Evolutionary conservation across 441 rosid species (phyloP).

Genomic region (Gossypium davidsonii): DNA sequence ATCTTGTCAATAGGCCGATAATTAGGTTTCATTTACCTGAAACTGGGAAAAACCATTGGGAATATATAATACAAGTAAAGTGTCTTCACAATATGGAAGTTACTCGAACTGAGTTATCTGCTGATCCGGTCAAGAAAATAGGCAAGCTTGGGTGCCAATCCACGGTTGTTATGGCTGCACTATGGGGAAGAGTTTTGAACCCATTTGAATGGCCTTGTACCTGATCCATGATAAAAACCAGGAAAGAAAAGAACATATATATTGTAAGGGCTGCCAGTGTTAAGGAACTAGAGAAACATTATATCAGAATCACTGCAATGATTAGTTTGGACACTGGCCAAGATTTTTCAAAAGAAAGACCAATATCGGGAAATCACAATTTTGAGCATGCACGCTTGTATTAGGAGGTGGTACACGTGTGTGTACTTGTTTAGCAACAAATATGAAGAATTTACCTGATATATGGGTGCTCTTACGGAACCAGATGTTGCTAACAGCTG

Average conservation of each 20-base stretch:
- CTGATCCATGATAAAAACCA: conserved; percentile 22
- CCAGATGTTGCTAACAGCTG: conserved; percentile 46
- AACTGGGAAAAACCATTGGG: background rate
- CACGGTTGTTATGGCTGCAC: conserved; percentile 51
- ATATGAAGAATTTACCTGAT: conserved; percentile 33
- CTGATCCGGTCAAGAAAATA: conserved; percentile 60
- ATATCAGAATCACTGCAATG: background rate
- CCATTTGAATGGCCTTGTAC: conserved; percentile 45
- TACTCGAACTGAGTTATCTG: conserved; percentile 60
- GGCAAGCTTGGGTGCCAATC: conserved; percentile 77
- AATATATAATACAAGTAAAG: background rate
- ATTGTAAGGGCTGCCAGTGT: background rate
- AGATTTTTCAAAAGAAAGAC: background rate
- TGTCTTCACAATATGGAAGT: conserved; percentile 33
- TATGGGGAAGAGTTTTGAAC: conserved; percentile 53
- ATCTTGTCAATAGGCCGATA: background rate
- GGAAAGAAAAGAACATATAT: background rate
- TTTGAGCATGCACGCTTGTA: background rate
- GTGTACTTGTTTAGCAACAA: background rate
- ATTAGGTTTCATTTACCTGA: background rate
- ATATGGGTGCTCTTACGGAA: conserved; percentile 57
- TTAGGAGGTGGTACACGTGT: background rate
- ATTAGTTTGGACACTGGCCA: background rate
- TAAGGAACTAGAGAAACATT: background rate
- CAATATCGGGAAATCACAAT: background rate